Percentiles rank a stretch among this genome's conserved stretches.
Conservation (phyloP, 345 rosid genomes). For the Populus nigra region DNA sequence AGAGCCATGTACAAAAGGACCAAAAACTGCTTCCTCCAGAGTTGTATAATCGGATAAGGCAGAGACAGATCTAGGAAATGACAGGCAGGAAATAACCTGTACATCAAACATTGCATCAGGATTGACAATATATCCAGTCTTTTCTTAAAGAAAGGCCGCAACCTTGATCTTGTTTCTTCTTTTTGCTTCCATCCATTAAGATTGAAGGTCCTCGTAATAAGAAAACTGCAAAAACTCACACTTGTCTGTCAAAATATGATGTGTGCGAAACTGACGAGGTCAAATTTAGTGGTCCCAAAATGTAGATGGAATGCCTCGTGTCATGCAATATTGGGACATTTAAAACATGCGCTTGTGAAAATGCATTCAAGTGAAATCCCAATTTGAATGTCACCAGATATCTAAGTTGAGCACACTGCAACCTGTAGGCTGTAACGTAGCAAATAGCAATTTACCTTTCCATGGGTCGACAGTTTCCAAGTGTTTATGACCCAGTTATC, state of each 20-base stretch:
- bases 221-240: slow-evolving; percentile 40
- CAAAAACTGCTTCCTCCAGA: background rate
- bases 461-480: slow-evolving; percentile 34
- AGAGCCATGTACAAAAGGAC: background rate
- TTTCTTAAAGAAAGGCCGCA: slow-evolving; percentile 50
- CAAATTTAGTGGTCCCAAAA: background rate
- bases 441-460: slow-evolving; percentile 23
- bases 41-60: background rate
- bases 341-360: background rate
- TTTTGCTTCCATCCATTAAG: slow-evolving; percentile 53
- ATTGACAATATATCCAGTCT: slow-evolving; percentile 48
- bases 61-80: background rate
- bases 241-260: background rate
- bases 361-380: background rate
- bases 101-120: slow-evolving; percentile 67
- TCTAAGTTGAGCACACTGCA: background rate
- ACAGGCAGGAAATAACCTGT: slow-evolving; percentile 32
- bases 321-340: background rate
- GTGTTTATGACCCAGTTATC: slow-evolving; percentile 46
- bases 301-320: background rate
- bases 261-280: background rate
- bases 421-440: background rate
- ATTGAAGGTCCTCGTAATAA: slow-evolving; percentile 51
- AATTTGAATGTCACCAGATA: background rate
- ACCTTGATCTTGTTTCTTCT: slow-evolving; percentile 58